Evolutionary conservation across 257 asterid genomes (phyloP), one percentile per base, ranked within the genome.

Genomic region (Solanum microdontum): DNA sequence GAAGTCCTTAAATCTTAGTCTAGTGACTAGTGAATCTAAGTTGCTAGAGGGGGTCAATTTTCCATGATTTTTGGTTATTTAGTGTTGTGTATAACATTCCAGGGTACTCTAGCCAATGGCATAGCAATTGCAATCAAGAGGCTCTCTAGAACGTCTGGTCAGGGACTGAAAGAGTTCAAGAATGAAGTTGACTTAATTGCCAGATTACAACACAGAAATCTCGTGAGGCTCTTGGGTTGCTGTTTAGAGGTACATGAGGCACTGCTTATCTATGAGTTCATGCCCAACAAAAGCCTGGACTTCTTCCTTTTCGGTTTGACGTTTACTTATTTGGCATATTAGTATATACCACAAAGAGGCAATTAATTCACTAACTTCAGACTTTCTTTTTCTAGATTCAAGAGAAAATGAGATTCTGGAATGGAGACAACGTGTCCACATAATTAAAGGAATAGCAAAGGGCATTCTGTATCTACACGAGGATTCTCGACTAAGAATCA

Each of bases 201-300:
- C n/a, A 64, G 26, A 24, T 69, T 84, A n/a, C 87, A 84, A 11
- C 87, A 64, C 79, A 64, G 87, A 84, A 84, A 84, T 26, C 58
- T 84, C 17, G 79, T 64, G 36, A 84, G 87, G 58, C 87, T 84
- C 26, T 30, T 84, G 74, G 87, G 79, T 66, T 84, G 79, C 76
- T 66, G 62, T 8, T 28, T 84, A 69, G 87, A 84, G 37, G 79
- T 79, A 69, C 64, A 0, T 2, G 79, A 84, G 14, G 60, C 74
- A 69, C 23, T 84, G 87, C 76, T 84, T 7, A 84, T 84, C 34
- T 64, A 84, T 84, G 79, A 84, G 60, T 84, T n/a, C 64, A 84
- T 64, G 77, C 77, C 87, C 68, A 60, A 60, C 24, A 84, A 84
- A 64, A 84, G 87, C 87, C 34, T 64, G 74, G 87, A 84, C 36